Percentiles rank a stretch among this genome's conserved stretches.
These are phyloP conservation scores for Saitozyma sp. DNA, from an alignment of 768 basidiomycete species.

Conservation along the genomic window DNA sequence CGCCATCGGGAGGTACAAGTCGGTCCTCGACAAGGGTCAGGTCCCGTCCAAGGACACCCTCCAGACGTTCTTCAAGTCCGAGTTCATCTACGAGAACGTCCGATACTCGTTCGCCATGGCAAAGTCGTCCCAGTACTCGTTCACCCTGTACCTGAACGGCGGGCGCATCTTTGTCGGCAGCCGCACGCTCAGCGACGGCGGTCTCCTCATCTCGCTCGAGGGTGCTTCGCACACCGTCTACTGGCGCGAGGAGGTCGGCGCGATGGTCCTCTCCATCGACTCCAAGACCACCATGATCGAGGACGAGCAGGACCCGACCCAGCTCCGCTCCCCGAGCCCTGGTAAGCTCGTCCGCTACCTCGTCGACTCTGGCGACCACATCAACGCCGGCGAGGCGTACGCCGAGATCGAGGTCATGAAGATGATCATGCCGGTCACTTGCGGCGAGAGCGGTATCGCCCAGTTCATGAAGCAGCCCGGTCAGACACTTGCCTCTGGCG, in stretches of 20 bases:
- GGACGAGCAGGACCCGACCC: conserved; percentile 99
- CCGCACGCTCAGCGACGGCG: conserved; percentile 89
- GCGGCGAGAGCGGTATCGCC: conserved; percentile 87
- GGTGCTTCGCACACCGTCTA: conserved; percentile 96
- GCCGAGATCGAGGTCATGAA: conserved; percentile 99
- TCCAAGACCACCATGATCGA: conserved; percentile 97
- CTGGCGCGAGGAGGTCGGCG: conserved; percentile 97
- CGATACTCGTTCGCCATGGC: conserved; percentile 95
- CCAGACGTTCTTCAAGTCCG: conserved; percentile 93
- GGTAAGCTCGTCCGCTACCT: conserved; percentile 94
- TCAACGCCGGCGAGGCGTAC: conserved; percentile 94
- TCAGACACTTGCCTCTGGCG: conserved; percentile 92
- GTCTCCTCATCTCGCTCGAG: conserved; percentile 84
- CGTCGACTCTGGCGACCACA: conserved; percentile 94
- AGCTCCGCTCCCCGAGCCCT: conserved; percentile 90
- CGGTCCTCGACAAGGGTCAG: conserved; percentile 95
- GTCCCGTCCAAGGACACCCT: conserved; percentile 90
- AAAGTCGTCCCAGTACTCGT: conserved; percentile 79
- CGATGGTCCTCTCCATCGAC: conserved; percentile 80
- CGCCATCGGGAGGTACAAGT: conserved; percentile 89
- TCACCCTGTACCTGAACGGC: conserved; percentile 96
- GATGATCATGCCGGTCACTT: conserved; percentile 99
- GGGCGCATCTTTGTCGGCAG: conserved; percentile 89
- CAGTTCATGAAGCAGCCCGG: conserved; percentile 98
- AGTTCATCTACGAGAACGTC: conserved; percentile 95